A percentile compares a stretch with the other conserved stretches of the same genome.
These are phyloP conservation scores for Nannochloris sp. DNA, from an alignment of 139 green algal species.

Conservation along the genomic window DNA sequence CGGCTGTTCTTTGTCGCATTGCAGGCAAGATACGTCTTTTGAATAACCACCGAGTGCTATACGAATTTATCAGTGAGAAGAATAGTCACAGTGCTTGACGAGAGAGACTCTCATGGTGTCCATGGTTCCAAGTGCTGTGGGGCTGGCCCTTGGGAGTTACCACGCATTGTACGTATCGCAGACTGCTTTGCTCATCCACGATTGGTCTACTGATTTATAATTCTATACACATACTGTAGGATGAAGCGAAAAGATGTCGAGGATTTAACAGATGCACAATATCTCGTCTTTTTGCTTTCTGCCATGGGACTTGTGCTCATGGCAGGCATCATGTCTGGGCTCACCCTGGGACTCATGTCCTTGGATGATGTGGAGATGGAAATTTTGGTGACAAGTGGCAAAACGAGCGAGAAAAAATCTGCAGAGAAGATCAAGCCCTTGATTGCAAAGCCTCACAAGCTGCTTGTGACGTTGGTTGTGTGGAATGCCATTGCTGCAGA, in stretches of 20 bases:
- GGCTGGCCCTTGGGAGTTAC: neutral
- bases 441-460: conserved; percentile 34
- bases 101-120: too few species aligned
- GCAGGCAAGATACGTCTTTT: too few species aligned
- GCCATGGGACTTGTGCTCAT: conserved; percentile 29
- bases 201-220: neutral
- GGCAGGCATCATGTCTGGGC: conserved; percentile 55
- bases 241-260: neutral
- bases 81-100: too few species aligned
- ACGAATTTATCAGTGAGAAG: too few species aligned
- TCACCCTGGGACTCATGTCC: conserved; percentile 60
- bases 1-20: too few species aligned
- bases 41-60: too few species aligned
- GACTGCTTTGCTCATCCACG: neutral
- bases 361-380: conserved; percentile 53
- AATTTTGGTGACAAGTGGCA: conserved; percentile 37
- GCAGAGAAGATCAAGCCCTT: conserved; percentile 32
- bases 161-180: neutral
- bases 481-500: conserved; percentile 48
- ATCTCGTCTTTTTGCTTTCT: conserved; percentile 18
- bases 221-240: neutral
- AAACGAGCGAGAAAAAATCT: conserved; percentile 19
- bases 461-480: conserved; percentile 55
- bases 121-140: neutral
- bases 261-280: conserved; percentile 1